Conservation (phyloP, 441 rosid genomes). For the Aleurites moluccanus region DNA sequence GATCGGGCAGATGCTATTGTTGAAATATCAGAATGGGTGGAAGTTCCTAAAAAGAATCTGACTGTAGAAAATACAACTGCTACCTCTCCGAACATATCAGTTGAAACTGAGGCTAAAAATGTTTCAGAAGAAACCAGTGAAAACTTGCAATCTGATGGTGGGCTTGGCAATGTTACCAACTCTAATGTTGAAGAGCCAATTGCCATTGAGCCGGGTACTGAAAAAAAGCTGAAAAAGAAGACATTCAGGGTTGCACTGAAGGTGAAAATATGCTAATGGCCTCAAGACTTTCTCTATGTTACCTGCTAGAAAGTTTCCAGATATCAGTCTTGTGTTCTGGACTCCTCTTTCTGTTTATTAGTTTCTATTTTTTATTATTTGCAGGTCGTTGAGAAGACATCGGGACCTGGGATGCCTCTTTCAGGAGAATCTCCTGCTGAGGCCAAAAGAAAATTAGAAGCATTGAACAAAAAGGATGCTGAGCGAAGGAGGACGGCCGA, state of each 20-base stretch:
- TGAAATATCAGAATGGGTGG: constrained; percentile 97
- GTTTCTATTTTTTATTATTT: constrained; percentile 19
- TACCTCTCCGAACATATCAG: constrained; percentile 50
- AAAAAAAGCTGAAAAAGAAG: constrained; percentile 75
- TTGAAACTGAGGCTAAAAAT: constrained; percentile 48
- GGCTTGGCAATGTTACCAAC: constrained; percentile 33
- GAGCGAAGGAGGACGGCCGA: constrained; percentile 94
- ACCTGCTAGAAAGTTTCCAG: constrained; percentile 2
- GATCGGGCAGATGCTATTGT: constrained; percentile 94
- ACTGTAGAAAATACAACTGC: constrained; percentile 62
- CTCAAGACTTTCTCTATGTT: constrained; percentile 10
- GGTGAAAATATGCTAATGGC: constrained; percentile 41
- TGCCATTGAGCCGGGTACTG: constrained; percentile 52
- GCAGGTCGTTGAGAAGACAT: constrained; percentile 77
- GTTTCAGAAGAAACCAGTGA: constrained; percentile 54
- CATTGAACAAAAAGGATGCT: constrained; percentile 77
- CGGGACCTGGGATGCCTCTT: constrained; percentile 76
- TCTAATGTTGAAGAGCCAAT: constrained; percentile 52
- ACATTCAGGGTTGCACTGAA: constrained; percentile 84
- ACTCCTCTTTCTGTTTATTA: constrained; percentile 7
- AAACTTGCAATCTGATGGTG: constrained; percentile 47
- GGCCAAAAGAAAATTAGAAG: constrained; percentile 73
- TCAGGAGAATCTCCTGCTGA: constrained; percentile 63
- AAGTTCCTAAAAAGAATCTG: constrained; percentile 76
- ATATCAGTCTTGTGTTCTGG: not conserved